A percentile compares a stretch with the other conserved stretches of the same genome.
These are phyloP conservation scores for Alternaria hordeiaustralica DNA, from an alignment of 2,329 filamentous ascomycete genomes.

Conservation along the genomic window DNA sequence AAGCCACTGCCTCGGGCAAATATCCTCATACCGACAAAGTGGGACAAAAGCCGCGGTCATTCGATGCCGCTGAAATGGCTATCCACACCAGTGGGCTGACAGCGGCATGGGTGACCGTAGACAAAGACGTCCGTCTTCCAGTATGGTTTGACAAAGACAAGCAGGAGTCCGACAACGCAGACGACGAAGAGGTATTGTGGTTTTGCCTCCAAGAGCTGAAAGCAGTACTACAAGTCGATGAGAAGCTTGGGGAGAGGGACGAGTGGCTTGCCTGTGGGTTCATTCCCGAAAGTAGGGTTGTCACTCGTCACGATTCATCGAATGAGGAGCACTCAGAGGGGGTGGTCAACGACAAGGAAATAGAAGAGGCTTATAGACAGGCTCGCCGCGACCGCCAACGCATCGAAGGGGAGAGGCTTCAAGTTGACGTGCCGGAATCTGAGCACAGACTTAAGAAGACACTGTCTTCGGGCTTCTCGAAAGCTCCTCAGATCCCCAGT, in stretches of 20 bases:
- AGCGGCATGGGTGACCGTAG: background rate
- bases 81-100: background rate
- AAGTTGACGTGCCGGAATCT: background rate
- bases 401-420: background rate
- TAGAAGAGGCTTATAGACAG: background rate
- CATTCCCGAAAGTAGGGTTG: background rate
- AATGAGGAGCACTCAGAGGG: background rate
- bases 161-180: background rate
- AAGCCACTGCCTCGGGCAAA: background rate
- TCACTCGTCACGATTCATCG: background rate
- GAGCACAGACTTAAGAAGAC: background rate
- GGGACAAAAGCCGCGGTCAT: background rate
- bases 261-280: constrained; percentile 18
- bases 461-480: background rate
- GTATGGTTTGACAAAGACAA: constrained; percentile 6
- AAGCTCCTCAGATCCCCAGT: constrained; percentile 10
- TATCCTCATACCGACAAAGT: background rate
- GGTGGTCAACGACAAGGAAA: background rate
- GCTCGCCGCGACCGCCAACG: background rate
- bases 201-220: constrained; percentile 14
- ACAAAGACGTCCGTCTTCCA: background rate
- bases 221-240: constrained; percentile 1
- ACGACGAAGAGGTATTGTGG: constrained; percentile 7
- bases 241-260: background rate
- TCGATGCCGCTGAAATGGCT: background rate